A percentile compares a stretch with the other conserved stretches of the same genome.
phyloP scores from a whole-genome alignment of 345 rosid species.

The Populus euphratica region DNA sequence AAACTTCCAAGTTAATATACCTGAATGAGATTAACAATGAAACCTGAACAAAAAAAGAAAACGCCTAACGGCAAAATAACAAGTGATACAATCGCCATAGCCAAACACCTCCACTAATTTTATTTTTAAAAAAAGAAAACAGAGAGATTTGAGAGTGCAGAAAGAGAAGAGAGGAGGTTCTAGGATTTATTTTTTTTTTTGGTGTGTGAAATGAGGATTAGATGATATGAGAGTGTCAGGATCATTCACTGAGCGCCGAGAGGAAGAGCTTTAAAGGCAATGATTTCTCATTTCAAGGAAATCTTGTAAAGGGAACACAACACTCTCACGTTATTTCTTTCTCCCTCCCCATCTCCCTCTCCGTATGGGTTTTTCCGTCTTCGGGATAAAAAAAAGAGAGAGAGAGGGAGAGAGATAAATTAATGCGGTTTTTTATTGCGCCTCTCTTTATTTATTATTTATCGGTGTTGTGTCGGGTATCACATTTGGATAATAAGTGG shows the following conservation, averaged over 20 bases:
- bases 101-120: background rate
- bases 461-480: too few relatives aligned
- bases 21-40: conserved; percentile 25
- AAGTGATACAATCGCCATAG: conserved; percentile 21
- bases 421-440: background rate
- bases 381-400: background rate
- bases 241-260: background rate
- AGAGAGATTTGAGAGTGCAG: background rate
- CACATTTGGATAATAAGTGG: too few relatives aligned
- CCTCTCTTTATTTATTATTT: background rate
- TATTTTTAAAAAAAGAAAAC: background rate
- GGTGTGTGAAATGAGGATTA: background rate
- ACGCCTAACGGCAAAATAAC: conserved; percentile 26
- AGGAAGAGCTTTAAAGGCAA: background rate
- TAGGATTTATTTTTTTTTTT: background rate
- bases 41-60: conserved; percentile 28
- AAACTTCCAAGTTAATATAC: conserved; percentile 3
- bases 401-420: background rate
- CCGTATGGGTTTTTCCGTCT: background rate
- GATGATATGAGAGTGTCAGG: background rate
- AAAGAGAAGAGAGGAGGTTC: background rate
- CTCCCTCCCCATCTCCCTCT: background rate
- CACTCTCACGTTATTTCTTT: background rate
- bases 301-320: background rate
- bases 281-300: background rate